phyloP scores from a whole-genome alignment of 2,329 filamentous ascomycete genomes.

The Graphilbum ipis-grandicollis region DNA sequence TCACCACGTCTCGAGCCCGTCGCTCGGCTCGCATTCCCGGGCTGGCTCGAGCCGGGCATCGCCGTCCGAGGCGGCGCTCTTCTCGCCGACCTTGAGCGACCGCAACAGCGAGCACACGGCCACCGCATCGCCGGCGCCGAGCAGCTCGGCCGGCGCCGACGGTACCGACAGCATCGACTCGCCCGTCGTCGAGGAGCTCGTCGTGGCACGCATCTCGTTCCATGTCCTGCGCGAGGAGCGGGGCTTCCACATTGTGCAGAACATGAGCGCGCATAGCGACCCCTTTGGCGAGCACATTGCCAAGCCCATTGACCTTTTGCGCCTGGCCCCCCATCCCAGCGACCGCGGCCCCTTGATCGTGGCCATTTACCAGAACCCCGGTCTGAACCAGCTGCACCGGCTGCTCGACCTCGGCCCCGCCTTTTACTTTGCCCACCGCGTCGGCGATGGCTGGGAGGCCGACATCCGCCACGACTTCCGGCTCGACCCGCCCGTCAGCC shows the following conservation, averaged over 20 bases:
- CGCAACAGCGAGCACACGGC: slow-evolving; percentile 18
- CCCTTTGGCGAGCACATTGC: slow-evolving; percentile 60
- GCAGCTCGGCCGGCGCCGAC: slow-evolving; percentile 14
- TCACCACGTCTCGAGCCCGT: slow-evolving; percentile 25
- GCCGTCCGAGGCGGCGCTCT: slow-evolving; percentile 18
- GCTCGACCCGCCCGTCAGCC: slow-evolving; percentile 43
- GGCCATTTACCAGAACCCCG: slow-evolving; percentile 65
- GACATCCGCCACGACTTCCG: slow-evolving; percentile 22
- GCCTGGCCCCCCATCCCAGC: slow-evolving; percentile 48
- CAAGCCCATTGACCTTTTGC: slow-evolving; percentile 62
- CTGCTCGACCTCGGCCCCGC: slow-evolving; percentile 65
- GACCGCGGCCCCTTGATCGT: slow-evolving; percentile 59
- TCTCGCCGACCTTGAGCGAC: slow-evolving; percentile 21
- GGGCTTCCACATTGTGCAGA: slow-evolving; percentile 68
- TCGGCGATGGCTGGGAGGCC: slow-evolving; percentile 31
- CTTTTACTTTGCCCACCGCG: slow-evolving; percentile 40
- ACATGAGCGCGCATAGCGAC: slow-evolving; percentile 52
- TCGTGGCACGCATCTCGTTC: slow-evolving; percentile 68
- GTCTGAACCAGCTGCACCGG: slow-evolving; percentile 52
- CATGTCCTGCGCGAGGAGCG: slow-evolving; percentile 73
- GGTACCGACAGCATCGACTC: no score
- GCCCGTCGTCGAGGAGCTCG: slow-evolving; percentile 41
- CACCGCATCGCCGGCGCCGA: slow-evolving; percentile 16
- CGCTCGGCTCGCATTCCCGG: slow-evolving; percentile 23
- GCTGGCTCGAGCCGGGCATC: slow-evolving; percentile 25